These are phyloP conservation scores for Pythium folliculosum DNA, from an alignment of 352 stramenopile species.

Conservation along the genomic window DNA sequence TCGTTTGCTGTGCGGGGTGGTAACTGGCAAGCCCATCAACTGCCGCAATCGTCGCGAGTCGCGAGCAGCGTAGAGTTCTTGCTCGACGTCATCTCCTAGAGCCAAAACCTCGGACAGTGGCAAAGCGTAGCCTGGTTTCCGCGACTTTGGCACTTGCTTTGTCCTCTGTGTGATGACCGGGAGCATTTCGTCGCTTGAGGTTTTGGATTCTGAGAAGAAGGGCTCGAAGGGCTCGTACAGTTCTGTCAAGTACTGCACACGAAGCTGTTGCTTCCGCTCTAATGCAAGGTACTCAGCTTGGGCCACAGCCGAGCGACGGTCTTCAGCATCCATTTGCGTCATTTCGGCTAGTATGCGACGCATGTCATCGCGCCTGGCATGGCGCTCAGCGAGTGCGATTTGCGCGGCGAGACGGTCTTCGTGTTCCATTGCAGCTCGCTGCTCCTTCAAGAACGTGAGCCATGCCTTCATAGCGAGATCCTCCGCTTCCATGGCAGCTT, in stretches of 20 bases:
- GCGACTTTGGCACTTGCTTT: background rate
- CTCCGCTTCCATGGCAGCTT: conserved; percentile 39
- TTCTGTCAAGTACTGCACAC: conserved; percentile 41
- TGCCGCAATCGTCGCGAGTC: conserved; percentile 30
- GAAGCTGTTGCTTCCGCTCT: conserved; percentile 33
- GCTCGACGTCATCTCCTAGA: conserved; percentile 23
- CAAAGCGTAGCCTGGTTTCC: conserved; percentile 17
- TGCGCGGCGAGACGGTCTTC: conserved; percentile 39
- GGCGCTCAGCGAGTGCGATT: conserved; percentile 31
- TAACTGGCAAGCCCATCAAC: conserved; percentile 27
- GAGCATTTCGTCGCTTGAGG: conserved; percentile 51
- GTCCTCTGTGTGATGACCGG: conserved; percentile 42
- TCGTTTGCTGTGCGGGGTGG: conserved; percentile 18
- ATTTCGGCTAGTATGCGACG: conserved; percentile 44
- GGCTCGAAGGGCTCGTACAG: conserved; percentile 61
- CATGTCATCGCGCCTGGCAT: conserved; percentile 35
- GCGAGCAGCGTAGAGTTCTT: conserved; percentile 29
- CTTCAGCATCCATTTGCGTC: conserved; percentile 50
- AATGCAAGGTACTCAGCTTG: conserved; percentile 32
- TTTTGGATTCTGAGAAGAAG: conserved; percentile 45
- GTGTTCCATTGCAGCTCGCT: conserved; percentile 43
- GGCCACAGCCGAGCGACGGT: conserved; percentile 38
- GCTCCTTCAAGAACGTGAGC: conserved; percentile 31
- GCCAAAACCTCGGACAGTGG: conserved; percentile 22
- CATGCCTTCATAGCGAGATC: conserved; percentile 37